These are phyloP conservation scores for Colletotrichum falcatum DNA, from an alignment of 2,329 filamentous ascomycete genomes.

Conservation along the genomic window DNA sequence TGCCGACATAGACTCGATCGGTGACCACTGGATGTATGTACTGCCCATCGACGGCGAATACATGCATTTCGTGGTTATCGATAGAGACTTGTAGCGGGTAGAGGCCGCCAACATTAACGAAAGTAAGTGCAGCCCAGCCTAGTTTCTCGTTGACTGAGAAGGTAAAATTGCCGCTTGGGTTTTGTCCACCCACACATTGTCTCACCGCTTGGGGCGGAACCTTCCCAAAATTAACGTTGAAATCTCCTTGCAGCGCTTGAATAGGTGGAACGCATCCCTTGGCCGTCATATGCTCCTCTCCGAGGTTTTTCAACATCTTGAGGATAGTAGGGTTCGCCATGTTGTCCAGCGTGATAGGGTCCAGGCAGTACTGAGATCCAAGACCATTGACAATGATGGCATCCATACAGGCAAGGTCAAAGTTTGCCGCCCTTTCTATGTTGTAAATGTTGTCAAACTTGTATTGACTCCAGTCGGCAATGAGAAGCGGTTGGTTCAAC, in stretches of 20 bases:
- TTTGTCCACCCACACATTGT: neutral
- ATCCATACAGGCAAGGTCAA: conserved; percentile 18
- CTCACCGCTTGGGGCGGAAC: neutral
- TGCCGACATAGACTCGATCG: conserved; percentile 45
- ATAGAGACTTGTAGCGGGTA: conserved; percentile 49
- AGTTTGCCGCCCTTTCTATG: neutral
- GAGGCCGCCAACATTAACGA: conserved; percentile 16
- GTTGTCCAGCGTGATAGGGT: neutral
- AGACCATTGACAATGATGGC: neutral
- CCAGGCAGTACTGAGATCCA: conserved; percentile 14
- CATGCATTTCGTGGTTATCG: conserved; percentile 56
- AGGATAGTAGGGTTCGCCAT: conserved; percentile 17
- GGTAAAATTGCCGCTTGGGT: conserved; percentile 14
- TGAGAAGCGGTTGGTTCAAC: conserved; percentile 27
- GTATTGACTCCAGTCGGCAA: conserved; percentile 41
- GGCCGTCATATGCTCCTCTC: conserved; percentile 21
- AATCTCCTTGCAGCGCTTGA: conserved; percentile 21
- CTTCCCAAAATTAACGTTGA: neutral
- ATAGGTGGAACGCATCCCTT: conserved; percentile 16
- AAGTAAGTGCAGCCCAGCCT: neutral
- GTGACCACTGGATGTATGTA: conserved; percentile 52
- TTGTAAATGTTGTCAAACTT: conserved; percentile 36
- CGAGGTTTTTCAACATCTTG: conserved; percentile 18
- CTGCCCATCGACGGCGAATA: conserved; percentile 58
- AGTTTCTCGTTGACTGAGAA: neutral